Evolutionary conservation across 495 filamentous ascomycete genomes (phyloP).

Genomic region (Neurospora africana): DNA sequence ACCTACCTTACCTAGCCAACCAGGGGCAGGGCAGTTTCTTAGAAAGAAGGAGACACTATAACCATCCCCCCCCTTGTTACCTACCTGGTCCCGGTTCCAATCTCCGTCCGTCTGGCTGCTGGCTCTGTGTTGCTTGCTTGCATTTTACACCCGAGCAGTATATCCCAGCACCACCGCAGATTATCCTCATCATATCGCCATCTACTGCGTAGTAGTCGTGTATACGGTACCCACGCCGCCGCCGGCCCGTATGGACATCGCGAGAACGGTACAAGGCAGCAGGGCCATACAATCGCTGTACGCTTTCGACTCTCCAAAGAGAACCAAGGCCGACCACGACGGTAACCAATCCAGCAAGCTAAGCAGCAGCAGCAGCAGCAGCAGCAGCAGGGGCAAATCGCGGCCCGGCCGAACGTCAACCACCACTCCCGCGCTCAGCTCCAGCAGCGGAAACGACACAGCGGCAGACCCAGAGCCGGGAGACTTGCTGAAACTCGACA

Average conservation of each 20-base stretch:
- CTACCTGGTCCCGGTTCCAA: background rate
- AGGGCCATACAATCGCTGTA: background rate
- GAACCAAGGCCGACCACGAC: background rate
- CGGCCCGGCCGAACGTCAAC: background rate
- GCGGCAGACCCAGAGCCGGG: constrained; percentile 5
- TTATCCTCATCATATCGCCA: background rate
- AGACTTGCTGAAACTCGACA: constrained; percentile 1
- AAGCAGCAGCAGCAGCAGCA: too few species aligned
- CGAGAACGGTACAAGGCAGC: background rate
- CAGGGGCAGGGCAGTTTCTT: too few species aligned
- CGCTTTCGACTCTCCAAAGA: background rate
- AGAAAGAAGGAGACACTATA: background rate
- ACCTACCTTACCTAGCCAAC: background rate
- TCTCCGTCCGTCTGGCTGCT: background rate
- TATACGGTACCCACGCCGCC: background rate
- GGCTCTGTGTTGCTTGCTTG: constrained; percentile 3
- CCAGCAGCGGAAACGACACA: constrained; percentile 6
- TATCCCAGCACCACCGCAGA: background rate
- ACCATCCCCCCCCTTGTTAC: constrained; percentile 1
- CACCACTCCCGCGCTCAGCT: constrained; percentile 1
- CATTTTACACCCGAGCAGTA: background rate
- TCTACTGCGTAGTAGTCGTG: background rate
- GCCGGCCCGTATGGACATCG: background rate
- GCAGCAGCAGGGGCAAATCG: background rate
- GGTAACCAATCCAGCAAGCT: background rate